Evolutionary conservation across 2,329 filamentous ascomycete species (phyloP), one percentile per base, ranked within the genome.

Genomic region (Myriosclerotinia curreyana): DNA sequence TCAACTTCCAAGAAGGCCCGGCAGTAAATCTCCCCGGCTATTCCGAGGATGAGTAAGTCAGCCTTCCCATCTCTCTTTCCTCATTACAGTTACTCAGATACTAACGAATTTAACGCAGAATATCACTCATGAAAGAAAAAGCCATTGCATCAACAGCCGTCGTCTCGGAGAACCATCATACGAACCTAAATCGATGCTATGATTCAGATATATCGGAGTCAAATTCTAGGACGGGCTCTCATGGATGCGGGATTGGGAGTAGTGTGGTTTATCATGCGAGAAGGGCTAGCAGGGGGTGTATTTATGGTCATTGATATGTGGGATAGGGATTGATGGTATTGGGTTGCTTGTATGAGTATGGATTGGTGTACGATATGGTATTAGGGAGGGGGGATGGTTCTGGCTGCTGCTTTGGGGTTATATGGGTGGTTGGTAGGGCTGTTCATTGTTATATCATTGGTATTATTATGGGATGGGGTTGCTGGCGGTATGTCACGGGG

Each of bases 31-130:
- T 86, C 17, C 82, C 83, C 2, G 84, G 84, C 48, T 77, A 86
- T 50, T 82, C 81, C 53, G 79, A 84, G 68, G 82, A 86, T 69
- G 83, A 87, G 83, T 86, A 79, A 74, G 83, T 77, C 40, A 5
- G 38, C 64, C 50, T 55, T 60, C 60, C 50, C 42, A 38, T 1
- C 42, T 48, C 42, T 48, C 28, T 25, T 36, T 5, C 20, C 62
- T 50, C 44, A 28, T 46, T 20, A 22, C 3, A 56, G 44, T 50
- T 20, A 12, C 28, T 11, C n/a, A 20, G 7, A 38, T 50, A 46
- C 15, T 44, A 20, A 54, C 22, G 12, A 9, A 22, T 15, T 22
- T 36, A 0, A 14, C 14, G 49, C 48, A 74, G 72, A 38, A 71
- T 74, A 28, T 73, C 70, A 25, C 69, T 74, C 25, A 72, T 74